A percentile compares a stretch with the other conserved stretches of the same genome.
These are phyloP conservation scores for Ustilago lituana DNA, from an alignment of 1,284 basidiomycete genomes.

Conservation along the genomic window DNA sequence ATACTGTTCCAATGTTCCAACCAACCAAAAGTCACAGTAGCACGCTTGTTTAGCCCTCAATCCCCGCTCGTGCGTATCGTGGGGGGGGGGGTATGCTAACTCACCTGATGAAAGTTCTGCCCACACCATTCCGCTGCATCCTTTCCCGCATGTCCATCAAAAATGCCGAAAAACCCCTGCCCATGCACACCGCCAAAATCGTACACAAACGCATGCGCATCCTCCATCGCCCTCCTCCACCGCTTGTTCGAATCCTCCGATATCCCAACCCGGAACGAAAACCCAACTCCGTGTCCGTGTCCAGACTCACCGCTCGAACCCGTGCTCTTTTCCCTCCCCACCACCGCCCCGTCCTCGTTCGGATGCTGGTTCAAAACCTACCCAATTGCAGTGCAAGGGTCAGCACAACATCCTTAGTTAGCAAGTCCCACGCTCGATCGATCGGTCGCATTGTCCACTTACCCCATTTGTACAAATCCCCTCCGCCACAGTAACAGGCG, in stretches of 20 bases:
- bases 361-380: conserved; percentile 48
- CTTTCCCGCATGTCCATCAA: conserved; percentile 98
- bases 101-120: conserved; percentile 89
- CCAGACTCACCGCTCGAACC: no score
- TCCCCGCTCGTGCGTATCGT: no score
- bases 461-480: conserved; percentile 35
- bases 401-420: no score
- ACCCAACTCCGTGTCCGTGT: background rate
- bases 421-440: no score
- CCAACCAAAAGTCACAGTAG: no score
- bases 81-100: conserved; percentile 47
- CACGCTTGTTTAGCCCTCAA: no score
- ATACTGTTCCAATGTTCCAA: conserved; percentile 58
- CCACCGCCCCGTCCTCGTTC: no score
- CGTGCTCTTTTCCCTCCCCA: no score
- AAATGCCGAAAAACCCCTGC: conserved; percentile 97
- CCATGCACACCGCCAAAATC: conserved; percentile 90
- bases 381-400: no score
- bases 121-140: conserved; percentile 99
- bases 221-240: conserved; percentile 93
- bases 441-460: conserved; percentile 7
- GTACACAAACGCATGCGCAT: conserved; percentile 93
- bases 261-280: conserved; percentile 78
- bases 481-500: conserved; percentile 28
- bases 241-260: conserved; percentile 85